phyloP scores from a whole-genome alignment of 805 yeast species.

The Kuraishia capsulata region DNA sequence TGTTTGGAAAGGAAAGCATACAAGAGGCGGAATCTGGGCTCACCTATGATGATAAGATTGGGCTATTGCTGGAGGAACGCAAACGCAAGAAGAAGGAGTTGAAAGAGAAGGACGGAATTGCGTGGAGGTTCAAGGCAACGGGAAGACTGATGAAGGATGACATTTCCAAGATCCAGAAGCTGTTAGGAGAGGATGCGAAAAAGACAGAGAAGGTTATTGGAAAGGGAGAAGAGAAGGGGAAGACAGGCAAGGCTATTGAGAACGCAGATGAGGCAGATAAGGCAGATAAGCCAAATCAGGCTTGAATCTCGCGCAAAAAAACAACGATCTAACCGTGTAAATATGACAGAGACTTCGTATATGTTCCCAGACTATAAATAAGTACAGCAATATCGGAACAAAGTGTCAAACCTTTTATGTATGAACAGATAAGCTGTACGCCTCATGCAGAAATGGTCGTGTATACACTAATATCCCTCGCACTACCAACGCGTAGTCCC shows the following conservation, averaged over 20 bases:
- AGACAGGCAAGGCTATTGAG: slow-evolving; percentile 3
- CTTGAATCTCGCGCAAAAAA: background rate
- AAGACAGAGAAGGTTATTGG: background rate
- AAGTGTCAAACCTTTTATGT: too few species aligned
- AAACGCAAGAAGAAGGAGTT: slow-evolving; percentile 40
- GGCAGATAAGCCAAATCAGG: background rate
- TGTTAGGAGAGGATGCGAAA: slow-evolving; percentile 3
- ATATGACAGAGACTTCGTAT: too few species aligned
- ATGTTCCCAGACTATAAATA: too few species aligned
- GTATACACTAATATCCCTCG: too few species aligned
- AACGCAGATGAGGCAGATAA: slow-evolving; percentile 2
- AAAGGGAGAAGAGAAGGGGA: too few species aligned
- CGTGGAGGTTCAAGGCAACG: slow-evolving; percentile 47
- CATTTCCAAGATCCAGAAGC: slow-evolving; percentile 18
- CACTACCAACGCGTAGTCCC: too few species aligned
- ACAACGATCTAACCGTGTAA: too few species aligned
- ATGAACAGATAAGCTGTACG: too few species aligned
- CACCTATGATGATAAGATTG: slow-evolving; percentile 50
- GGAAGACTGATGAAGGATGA: slow-evolving; percentile 35
- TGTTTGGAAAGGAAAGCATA: slow-evolving; percentile 76
- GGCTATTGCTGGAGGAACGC: slow-evolving; percentile 35
- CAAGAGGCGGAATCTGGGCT: slow-evolving; percentile 68
- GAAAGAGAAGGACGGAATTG: slow-evolving; percentile 46
- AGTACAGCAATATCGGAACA: too few species aligned
- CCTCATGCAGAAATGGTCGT: too few species aligned